Conservation (phyloP, 1,284 basidiomycete species). For the Porogramme epimiltina region DNA sequence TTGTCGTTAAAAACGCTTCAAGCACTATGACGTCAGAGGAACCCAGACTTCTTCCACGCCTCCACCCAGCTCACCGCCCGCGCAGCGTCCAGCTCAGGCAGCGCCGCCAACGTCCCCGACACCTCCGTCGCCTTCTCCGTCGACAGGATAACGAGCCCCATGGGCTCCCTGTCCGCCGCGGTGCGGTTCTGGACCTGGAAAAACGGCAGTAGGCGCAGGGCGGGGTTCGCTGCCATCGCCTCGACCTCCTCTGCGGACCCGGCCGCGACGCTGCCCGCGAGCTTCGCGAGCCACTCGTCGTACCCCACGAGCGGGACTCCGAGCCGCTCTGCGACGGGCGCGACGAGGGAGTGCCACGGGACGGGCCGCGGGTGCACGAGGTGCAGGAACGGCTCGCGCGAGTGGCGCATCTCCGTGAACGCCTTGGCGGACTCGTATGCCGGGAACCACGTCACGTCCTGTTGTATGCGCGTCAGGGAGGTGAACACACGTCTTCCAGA, state of each 20-base stretch:
- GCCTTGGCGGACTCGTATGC: constrained; percentile 26
- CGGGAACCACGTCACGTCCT: constrained; percentile 30
- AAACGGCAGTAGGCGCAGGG: constrained; percentile 32
- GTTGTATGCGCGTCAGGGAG: neutral
- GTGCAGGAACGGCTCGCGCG: constrained; percentile 25
- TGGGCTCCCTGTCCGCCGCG: constrained; percentile 14
- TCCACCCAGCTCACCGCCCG: constrained; percentile 14
- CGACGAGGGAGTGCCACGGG: constrained; percentile 21
- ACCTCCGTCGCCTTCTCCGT: constrained; percentile 14
- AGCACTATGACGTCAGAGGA: constrained; percentile 2
- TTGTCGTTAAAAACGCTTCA: too few relatives aligned
- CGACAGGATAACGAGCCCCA: constrained; percentile 17
- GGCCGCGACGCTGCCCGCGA: constrained; percentile 13
- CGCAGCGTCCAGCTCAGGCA: constrained; percentile 10
- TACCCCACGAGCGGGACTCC: constrained; percentile 26
- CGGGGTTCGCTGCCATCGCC: constrained; percentile 30
- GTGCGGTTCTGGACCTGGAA: constrained; percentile 19
- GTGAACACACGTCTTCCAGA: neutral
- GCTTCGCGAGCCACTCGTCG: constrained; percentile 21
- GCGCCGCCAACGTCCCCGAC: constrained; percentile 10
- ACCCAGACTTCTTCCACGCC: constrained; percentile 16
- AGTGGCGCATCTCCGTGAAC: constrained; percentile 25
- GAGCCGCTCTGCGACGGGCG: constrained; percentile 21
- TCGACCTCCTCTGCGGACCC: constrained; percentile 32
- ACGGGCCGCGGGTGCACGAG: constrained; percentile 32